Evolutionary conservation across 495 filamentous ascomycete genomes (phyloP), one percentile per base, ranked within the genome.

Genomic region (Aspergillus campestris): DNA sequence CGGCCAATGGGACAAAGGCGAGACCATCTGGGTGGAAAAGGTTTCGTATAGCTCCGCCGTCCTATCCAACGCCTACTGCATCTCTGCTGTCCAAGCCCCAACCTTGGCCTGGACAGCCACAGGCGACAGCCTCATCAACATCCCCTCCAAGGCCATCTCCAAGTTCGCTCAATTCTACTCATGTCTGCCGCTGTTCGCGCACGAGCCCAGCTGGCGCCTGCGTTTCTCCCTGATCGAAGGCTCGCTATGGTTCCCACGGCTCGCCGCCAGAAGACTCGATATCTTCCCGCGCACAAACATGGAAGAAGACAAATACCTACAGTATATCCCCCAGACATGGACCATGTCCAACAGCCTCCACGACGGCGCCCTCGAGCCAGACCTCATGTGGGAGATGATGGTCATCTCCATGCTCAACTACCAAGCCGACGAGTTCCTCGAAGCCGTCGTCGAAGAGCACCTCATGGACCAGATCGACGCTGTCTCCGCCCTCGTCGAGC

Each of bases 361-460:
- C 4, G 29, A 44, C 12, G 38, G 12, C 13, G 37, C 31, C 27
- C 34, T 54, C 10, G 29, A 28, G 15, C 31, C 37, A 4, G 40
- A 44, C 0, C 29, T 58, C 2, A 35, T 71, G 13, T 53, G 38
- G 13, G 66, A 74, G 12, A 71, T 74, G 68, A 65, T 70, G 57
- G 40, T 63, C 6, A 18, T 71, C 12, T 64, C 63, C 0, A 37
- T 67, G 39, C 46, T 71, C 7, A 64, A 57, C 28, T 69, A 53
- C 42, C 66, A 66, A 33, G 55, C 57, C 4, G 70, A 74, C 32
- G 61, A 65, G 43, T 74, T 56, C 44, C 61, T 73, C 49, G 59
- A 64, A 40, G 31, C 41, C 5, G 44, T 61, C 4, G 40, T 65
- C 10, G 52, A 40, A 10, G 38, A 40, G 31, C 29, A 31, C 33